phyloP scores from a whole-genome alignment of 441 rosid species.

The Populus hybrid region DNA sequence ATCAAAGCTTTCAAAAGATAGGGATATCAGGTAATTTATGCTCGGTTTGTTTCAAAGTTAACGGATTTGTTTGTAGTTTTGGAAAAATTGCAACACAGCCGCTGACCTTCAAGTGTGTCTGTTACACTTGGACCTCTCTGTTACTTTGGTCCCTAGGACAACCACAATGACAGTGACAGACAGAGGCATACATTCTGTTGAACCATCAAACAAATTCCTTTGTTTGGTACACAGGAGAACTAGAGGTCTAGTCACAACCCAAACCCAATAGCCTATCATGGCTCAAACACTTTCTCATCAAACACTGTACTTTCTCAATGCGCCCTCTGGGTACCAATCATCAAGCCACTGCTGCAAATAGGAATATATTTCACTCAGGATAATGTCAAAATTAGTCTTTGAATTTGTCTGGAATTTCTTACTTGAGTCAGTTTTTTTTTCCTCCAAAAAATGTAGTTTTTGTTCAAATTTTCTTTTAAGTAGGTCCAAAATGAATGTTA shows the following conservation, averaged over 20 bases:
- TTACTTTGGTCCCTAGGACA: neutral
- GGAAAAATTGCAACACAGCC: neutral
- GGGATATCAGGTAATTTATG: slow-evolving; percentile 50
- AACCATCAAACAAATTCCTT: neutral
- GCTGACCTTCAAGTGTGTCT: neutral
- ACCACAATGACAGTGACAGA: neutral
- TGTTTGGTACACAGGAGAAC: neutral
- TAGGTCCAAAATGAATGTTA: neutral
- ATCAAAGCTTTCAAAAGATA: slow-evolving; percentile 29
- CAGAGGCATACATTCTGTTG: neutral
- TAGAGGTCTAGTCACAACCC: neutral
- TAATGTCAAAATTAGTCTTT: neutral
- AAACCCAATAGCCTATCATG: neutral
- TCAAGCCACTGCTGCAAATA: neutral
- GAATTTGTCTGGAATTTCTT: neutral
- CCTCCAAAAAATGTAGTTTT: too few relatives aligned
- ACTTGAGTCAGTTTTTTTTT: neutral
- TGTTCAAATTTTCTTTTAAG: neutral
- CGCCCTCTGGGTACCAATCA: neutral
- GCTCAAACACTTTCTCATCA: neutral
- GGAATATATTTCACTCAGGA: neutral
- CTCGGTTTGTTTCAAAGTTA: neutral
- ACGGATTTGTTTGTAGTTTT: neutral
- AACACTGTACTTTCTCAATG: neutral
- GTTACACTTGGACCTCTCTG: neutral